phyloP scores from a whole-genome alignment of 208 protist genomes.

The Angomonas deanei region DNA sequence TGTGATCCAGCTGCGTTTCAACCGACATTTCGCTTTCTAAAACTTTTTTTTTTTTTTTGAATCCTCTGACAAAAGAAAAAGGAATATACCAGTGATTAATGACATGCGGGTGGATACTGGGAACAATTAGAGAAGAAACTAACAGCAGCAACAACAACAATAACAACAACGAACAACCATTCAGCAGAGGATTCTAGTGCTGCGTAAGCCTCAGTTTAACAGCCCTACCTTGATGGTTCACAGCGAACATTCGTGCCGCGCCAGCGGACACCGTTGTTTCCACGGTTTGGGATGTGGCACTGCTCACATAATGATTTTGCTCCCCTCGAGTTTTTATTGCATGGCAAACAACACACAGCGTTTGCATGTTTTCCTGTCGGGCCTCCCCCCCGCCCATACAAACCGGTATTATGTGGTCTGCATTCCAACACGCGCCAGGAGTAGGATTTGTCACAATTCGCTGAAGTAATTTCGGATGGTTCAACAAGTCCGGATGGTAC shows the following conservation, averaged over 20 bases:
- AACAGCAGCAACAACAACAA: neutral
- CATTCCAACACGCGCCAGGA: conserved; percentile 75
- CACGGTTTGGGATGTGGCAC: neutral
- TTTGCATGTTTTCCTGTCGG: conserved; percentile 68
- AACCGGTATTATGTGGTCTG: conserved; percentile 74
- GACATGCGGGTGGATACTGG: neutral
- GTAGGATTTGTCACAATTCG: conserved; percentile 42
- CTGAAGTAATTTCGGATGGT: conserved; percentile 46
- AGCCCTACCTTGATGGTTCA: neutral
- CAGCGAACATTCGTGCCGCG: neutral
- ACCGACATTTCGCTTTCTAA: conserved; percentile 19
- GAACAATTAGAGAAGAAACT: neutral
- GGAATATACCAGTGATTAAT: neutral
- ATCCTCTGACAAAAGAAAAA: conserved; percentile 3
- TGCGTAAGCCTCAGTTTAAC: too few species aligned
- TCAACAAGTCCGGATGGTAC: conserved; percentile 51
- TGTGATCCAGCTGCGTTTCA: conserved; percentile 9
- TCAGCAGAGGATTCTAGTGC: too few species aligned
- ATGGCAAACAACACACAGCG: conserved; percentile 80
- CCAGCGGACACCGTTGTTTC: neutral
- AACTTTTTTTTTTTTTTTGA: too few species aligned
- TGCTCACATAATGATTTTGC: neutral
- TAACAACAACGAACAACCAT: neutral
- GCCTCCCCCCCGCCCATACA: conserved; percentile 55
- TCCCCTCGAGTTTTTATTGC: conserved; percentile 58